phyloP scores from a whole-genome alignment of 2,329 filamentous ascomycete species.

The Fusarium solani-melongenae region DNA sequence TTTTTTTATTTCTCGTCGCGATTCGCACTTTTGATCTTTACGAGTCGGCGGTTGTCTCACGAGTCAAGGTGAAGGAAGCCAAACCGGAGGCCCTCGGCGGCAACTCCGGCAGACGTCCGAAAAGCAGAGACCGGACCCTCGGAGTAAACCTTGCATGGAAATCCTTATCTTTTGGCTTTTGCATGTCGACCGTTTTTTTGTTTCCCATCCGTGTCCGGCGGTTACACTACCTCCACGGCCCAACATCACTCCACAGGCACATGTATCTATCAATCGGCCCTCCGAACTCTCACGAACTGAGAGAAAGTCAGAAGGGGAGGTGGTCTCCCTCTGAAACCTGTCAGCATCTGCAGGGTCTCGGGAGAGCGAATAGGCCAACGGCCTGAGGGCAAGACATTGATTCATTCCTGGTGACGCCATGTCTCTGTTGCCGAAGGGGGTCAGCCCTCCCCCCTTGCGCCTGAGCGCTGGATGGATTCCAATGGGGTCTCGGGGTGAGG shows the following conservation, averaged over 20 bases:
- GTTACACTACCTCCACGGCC: conserved; percentile 11
- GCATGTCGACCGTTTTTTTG: conserved; percentile 8
- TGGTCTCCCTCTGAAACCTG: conserved; percentile 9
- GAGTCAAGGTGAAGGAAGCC: conserved; percentile 21
- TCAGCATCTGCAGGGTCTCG: conserved; percentile 31
- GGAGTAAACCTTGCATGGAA: conserved; percentile 14
- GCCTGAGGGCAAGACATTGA: conserved; percentile 26
- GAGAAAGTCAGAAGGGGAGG: conserved; percentile 24
- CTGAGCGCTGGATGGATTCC: conserved; percentile 24
- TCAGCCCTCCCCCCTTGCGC: not conserved
- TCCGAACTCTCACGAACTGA: not conserved
- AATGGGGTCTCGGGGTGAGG: conserved; percentile 14
- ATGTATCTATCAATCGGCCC: conserved; percentile 8
- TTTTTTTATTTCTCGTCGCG: conserved; percentile 1
- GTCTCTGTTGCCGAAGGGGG: conserved; percentile 7
- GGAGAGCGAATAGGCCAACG: conserved; percentile 19
- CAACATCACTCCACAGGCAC: conserved; percentile 16
- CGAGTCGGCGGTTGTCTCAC: not conserved
- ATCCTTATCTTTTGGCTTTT: conserved; percentile 25
- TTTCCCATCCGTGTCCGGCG: conserved; percentile 24
- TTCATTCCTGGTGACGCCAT: conserved; percentile 32
- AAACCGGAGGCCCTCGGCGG: conserved; percentile 30
- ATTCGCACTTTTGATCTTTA: conserved; percentile 4
- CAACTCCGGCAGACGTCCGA: conserved; percentile 30
- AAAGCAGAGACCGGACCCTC: conserved; percentile 13